Evolutionary conservation across 306 rosid genomes (phyloP), one percentile per base, ranked within the genome.

Genomic region (Aeschynomene evenia): DNA sequence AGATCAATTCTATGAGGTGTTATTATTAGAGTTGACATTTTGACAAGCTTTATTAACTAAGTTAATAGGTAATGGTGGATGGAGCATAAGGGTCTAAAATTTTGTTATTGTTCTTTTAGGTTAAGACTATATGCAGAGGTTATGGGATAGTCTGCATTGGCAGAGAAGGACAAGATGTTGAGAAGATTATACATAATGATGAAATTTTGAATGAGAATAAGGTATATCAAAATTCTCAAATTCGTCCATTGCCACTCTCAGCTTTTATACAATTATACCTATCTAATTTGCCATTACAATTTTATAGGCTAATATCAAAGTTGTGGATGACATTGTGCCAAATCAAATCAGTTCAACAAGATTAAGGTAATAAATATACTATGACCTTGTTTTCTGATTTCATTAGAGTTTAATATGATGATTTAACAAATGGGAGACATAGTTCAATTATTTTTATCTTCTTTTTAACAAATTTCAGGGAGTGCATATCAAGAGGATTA

Each of bases 321-420:
- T 86, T 15, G 86, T 90, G 66, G 90, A 90, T 74, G 90, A 93
- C 48, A 77, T 88, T 71, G 84, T 88, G 19, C 90, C 97, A 56
- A 93, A 93, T 81, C 94, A 88, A 69, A 86, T 88, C 64, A 90
- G 97, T 60, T 93, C 98, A 68, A 85, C 98, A 10, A 86, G 89
- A 85, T 2, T 90, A 73, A 83, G 97, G 96, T 89, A 83, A 70
- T 33, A n/a, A n/a, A n/a, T n/a, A n/a, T n/a, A 19, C 16, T 37
- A 64, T 23, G 50, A 33, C 73, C 20, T 45, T 71, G 28, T 29
- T 70, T 50, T 23, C 75, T 39, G n/a, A n/a, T n/a, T 40, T 42
- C 15, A 7, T n/a, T 14, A 21, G 43, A 50, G 37, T n/a, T 62
- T 5, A 10, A 52, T 53, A 37, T 3, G 20, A 50, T 50, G 3